Evolutionary conservation across 768 basidiomycete genomes (phyloP).

Genomic region (Lactarius vividus): DNA sequence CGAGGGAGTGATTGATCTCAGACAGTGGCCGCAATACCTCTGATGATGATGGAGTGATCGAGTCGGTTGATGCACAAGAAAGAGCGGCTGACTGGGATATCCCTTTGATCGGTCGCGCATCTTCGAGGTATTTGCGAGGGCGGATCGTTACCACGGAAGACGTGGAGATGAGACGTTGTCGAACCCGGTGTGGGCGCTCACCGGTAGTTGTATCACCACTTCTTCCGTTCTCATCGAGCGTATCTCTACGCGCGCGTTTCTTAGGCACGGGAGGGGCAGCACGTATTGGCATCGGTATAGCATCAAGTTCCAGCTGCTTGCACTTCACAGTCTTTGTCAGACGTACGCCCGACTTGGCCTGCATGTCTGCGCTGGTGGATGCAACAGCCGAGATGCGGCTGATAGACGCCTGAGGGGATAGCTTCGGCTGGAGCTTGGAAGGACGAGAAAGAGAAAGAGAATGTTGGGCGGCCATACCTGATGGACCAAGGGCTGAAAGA

Average conservation of each 20-base stretch:
- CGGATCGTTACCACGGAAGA: conserved; percentile 28
- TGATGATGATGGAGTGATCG: conserved; percentile 16
- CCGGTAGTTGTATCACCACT: conserved; percentile 12
- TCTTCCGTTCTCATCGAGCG: conserved; percentile 25
- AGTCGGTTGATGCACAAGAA: conserved; percentile 2
- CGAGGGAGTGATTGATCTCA: conserved; percentile 20
- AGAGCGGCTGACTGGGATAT: conserved; percentile 5
- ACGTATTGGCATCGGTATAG: conserved; percentile 1
- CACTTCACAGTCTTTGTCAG: conserved; percentile 13
- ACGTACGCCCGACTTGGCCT: background rate
- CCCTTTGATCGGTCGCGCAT: conserved; percentile 8
- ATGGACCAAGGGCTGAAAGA: conserved; percentile 9
- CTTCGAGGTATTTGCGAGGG: conserved; percentile 9
- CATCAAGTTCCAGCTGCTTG: conserved; percentile 20
- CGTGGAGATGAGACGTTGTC: conserved; percentile 27
- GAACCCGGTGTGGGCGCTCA: conserved; percentile 23
- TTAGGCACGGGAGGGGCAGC: conserved; percentile 17
- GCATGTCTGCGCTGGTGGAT: background rate
- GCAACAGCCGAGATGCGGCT: conserved; percentile 15
- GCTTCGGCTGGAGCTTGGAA: conserved; percentile 23
- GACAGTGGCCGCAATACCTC: conserved; percentile 20
- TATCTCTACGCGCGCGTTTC: conserved; percentile 27
- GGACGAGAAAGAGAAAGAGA: conserved; percentile 23
- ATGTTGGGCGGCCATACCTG: conserved; percentile 16
- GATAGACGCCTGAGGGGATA: conserved; percentile 17